These are phyloP conservation scores for Mucor mucedo DNA, from an alignment of 371 early-diverging fungal species.

Conservation along the genomic window DNA sequence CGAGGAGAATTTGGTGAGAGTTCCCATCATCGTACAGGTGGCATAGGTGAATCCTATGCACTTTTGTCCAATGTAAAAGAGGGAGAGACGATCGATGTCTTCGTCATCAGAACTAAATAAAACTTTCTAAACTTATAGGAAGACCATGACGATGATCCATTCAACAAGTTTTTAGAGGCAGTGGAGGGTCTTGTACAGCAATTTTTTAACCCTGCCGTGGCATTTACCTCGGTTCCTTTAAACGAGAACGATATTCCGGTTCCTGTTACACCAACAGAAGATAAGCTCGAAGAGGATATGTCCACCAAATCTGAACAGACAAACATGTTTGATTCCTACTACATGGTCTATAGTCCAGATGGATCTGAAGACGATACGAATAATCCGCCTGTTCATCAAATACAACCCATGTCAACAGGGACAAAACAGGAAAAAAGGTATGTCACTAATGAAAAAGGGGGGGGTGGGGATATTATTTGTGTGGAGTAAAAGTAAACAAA, in stretches of 20 bases:
- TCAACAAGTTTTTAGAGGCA: slow-evolving; percentile 82
- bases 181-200: slow-evolving; percentile 77
- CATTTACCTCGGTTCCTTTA: slow-evolving; percentile 76
- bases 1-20: slow-evolving; percentile 9
- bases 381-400: background rate
- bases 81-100: no score
- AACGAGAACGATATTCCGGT: slow-evolving; percentile 56
- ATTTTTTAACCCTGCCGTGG: slow-evolving; percentile 72
- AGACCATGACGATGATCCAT: slow-evolving; percentile 68
- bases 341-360: slow-evolving; percentile 38
- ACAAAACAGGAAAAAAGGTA: background rate
- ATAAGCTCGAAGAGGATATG: background rate
- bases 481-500: background rate
- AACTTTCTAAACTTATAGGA: no score
- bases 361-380: slow-evolving; percentile 3
- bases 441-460: no score
- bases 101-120: no score
- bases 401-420: background rate
- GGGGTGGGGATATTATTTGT: background rate
- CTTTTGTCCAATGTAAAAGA: slow-evolving; percentile 20
- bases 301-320: background rate
- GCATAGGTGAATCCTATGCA: slow-evolving; percentile 34
- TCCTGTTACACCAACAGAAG: slow-evolving; percentile 2
- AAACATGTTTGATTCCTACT: slow-evolving; percentile 65
- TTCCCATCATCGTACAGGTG: slow-evolving; percentile 7